Base-by-base conservation (phyloP, 768 basidiomycete genomes). In the Rhodosporidiobolus sp. region DNA sequence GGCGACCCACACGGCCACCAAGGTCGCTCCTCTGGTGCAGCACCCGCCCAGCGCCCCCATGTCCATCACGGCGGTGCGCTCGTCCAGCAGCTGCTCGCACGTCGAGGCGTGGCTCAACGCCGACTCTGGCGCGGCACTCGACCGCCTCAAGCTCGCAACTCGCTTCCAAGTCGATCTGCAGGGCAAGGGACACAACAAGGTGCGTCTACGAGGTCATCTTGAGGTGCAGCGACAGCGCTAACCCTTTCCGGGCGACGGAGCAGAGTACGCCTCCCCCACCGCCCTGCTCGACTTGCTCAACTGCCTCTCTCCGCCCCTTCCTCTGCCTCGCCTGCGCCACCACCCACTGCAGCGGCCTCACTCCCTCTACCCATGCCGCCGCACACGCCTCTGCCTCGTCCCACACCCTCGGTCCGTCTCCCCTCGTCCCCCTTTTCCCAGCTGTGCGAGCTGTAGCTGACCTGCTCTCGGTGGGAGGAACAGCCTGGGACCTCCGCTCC, bases 251-350 rank as follows among this genome's bases (percentile, higher is more conserved):
- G 32, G 72, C 68, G n/a, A 79, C 79, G 19, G 78, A 78, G 77
- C 34, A n/a, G 66, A 91, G 82, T 3, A 82, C 85, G 11, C 91
- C 90, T 0, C 90, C 90, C 62, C 84, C 84, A 46, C 85, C 86
- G 4, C 90, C 90, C 32, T 94, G 86, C 34, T 43, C 73, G 34
- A 53, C 53, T 32, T 74, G 73, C 56, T 20, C 14, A 2, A 26
- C 56, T 3, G 4, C 45, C 16, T 57, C 67, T 16, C 35, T 66
- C 2, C 48, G 73, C 1, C 61, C 73, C 6, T 54, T 70, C 46
- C 34, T 67, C 20, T 74, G 73, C 61, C 38, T 74, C 30, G 43
- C 43, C 1, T 74, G 73, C 69, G 43, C 16, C 8, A 17, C 9
- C 11, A 4, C 52, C 7, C 35, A 22, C 12, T 70, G 69, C 65